Conservation (phyloP, 225 moss, liverwort and hornwort species). For the Asterella californica region DNA sequence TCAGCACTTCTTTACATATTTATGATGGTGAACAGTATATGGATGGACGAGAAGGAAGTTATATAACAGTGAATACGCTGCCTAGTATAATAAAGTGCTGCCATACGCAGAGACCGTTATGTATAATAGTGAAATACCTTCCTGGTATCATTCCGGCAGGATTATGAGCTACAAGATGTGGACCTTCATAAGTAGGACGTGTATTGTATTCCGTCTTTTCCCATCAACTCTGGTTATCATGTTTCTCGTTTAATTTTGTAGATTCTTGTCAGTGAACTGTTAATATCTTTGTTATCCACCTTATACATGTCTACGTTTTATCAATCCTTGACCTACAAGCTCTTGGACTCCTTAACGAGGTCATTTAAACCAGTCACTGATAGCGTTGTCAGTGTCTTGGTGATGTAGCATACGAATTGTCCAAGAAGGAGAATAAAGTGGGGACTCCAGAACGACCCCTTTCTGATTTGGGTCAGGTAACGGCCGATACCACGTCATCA, state of each 20-base stretch:
- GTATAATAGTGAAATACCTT: background rate
- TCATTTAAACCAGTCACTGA: background rate
- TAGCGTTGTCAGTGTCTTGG: background rate
- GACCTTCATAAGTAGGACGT: background rate
- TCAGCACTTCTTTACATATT: background rate
- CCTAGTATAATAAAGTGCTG: too few species aligned
- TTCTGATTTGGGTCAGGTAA: slow-evolving; percentile 94
- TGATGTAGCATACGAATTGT: slow-evolving; percentile 77
- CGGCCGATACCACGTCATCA: background rate
- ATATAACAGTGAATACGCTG: background rate
- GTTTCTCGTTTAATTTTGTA: background rate
- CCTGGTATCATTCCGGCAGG: background rate
- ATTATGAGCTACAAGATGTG: background rate
- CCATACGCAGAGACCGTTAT: too few species aligned
- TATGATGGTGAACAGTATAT: background rate
- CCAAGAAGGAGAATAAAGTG: slow-evolving; percentile 90
- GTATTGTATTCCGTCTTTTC: background rate
- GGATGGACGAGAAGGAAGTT: background rate
- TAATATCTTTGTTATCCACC: background rate
- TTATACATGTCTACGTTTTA: background rate
- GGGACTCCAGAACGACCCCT: slow-evolving; percentile 96
- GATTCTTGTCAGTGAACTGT: background rate
- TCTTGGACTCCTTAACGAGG: background rate
- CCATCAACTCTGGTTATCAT: background rate
- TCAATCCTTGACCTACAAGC: background rate